Base-by-base conservation (phyloP, 2,329 filamentous ascomycete species). In the Pseudogymnoascus pannorum region DNA sequence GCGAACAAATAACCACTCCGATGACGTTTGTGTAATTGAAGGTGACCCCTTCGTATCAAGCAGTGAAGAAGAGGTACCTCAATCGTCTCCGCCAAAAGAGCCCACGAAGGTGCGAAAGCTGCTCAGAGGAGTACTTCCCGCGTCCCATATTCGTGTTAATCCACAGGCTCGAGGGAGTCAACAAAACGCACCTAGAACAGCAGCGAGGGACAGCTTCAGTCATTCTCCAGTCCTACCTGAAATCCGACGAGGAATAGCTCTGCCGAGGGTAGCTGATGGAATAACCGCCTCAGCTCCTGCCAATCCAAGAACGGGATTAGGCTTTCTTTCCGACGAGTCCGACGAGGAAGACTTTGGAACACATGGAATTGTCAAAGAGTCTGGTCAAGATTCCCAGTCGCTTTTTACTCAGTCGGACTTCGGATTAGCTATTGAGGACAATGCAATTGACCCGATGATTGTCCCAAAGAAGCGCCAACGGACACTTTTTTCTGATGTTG, bases 121-220 rank as follows among this genome's bases (percentile, higher is more conserved):
- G 58, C 83, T 87, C 57, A 78, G 78, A 60, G 84, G 85, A 20
- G 84, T 87, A 6, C 76, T 87, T 48, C 85, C 85, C 38, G 85
- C 85, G n/a, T 88, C 85, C 5, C 87, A 85, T 81, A 76, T 87
- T 61, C 79, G 85, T 42, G 71, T 88, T 22, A 83, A 87, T 67
- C 79, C 82, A 62, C 75, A 79, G 61, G 69, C 72, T 68, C 64
- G 69, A 58, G 72, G 48, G 57, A n/a, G 29, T 61, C 20, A 62
- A 31, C 26, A 48, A 60, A 24, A 48, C 36, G 22, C 58, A 57
- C 11, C 65, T 12, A 36, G 33, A 38, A 24, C 57, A 24, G 12
- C 36, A 24, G 24, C n/a, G 16, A 58, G 62, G 36, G 58, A 64
- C 9, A 62, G 48, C 57, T 38, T 61, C 3, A 65, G 61, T 61